These are phyloP conservation scores for Astrephomene gubernaculifera DNA, from an alignment of 139 green algal species.

Conservation along the genomic window DNA sequence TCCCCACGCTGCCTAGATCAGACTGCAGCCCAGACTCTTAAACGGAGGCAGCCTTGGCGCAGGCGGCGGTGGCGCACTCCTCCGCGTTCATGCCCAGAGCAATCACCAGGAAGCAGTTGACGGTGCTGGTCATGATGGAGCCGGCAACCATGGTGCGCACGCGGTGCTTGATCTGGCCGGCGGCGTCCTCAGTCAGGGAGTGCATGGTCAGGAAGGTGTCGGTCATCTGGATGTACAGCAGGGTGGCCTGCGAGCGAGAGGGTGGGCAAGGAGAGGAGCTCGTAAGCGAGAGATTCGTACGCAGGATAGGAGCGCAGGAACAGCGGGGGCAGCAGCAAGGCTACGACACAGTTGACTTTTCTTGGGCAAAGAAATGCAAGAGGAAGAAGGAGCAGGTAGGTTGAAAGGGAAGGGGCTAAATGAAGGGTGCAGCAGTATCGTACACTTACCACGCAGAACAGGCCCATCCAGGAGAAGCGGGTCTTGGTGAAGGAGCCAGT, in stretches of 20 bases:
- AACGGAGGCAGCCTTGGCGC: background rate
- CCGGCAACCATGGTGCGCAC: conserved; percentile 36
- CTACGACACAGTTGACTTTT: background rate
- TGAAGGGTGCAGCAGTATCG: background rate
- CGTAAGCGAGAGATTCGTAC: background rate
- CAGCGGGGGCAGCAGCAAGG: background rate
- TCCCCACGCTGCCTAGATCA: no score
- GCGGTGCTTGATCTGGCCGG: conserved; percentile 17
- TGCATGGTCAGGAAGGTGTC: conserved; percentile 33
- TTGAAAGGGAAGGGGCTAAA: background rate
- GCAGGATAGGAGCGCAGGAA: no score
- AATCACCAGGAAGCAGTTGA: conserved; percentile 40
- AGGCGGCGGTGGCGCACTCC: background rate
- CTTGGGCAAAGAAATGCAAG: background rate
- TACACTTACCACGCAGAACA: conserved; percentile 20
- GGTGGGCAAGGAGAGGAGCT: background rate
- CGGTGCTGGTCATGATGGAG: conserved; percentile 40
- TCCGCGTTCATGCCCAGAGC: conserved; percentile 29
- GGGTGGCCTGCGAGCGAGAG: conserved; percentile 16
- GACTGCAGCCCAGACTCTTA: background rate
- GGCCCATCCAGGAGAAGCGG: background rate
- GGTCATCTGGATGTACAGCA: conserved; percentile 42
- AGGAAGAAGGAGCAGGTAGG: background rate
- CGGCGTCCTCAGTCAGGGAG: background rate
- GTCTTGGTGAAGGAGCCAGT: conserved; percentile 18